phyloP scores from a whole-genome alignment of 2,329 filamentous ascomycete genomes.

The Trichophyton rubrum region DNA sequence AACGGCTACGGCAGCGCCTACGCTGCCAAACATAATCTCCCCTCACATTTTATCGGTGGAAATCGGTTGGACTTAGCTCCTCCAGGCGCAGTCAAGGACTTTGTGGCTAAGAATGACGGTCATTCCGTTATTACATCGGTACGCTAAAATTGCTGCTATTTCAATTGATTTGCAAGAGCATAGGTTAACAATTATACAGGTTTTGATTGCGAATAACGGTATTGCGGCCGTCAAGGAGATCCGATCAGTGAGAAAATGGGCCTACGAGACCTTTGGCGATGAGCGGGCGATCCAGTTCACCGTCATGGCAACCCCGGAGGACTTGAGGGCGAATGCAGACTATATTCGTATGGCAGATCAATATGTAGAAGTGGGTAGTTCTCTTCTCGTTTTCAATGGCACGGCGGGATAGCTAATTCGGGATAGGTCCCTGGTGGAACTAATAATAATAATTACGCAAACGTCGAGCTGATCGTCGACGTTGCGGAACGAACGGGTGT shows the following conservation, averaged over 20 bases:
- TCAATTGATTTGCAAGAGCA: background rate
- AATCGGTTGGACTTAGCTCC: conserved; percentile 73
- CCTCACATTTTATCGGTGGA: conserved; percentile 92
- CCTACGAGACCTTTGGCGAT: conserved; percentile 98
- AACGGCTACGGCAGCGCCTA: conserved; percentile 52
- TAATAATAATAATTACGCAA: conserved; percentile 99
- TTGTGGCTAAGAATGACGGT: conserved; percentile 75
- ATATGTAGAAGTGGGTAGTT: conserved; percentile 70
- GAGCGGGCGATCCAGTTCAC: conserved; percentile 98
- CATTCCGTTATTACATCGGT: conserved; percentile 98
- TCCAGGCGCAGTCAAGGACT: conserved; percentile 86
- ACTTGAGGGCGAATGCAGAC: conserved; percentile 93
- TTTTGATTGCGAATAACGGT: conserved; percentile 98
- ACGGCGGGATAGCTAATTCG: background rate
- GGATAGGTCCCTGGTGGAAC: conserved; percentile 78
- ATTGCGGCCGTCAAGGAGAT: conserved; percentile 99
- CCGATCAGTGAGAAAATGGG: conserved; percentile 98
- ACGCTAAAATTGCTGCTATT: conserved; percentile 29
- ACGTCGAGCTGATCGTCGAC: conserved; percentile 97
- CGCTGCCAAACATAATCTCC: conserved; percentile 67
- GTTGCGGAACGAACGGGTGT: conserved; percentile 97
- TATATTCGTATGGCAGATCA: conserved; percentile 99
- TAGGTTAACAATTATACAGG: conserved; percentile 41
- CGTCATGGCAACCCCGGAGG: conserved; percentile 98
- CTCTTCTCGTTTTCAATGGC: background rate